phyloP scores from a whole-genome alignment of 495 filamentous ascomycete species.

The Neurospora tetrasperma region DNA sequence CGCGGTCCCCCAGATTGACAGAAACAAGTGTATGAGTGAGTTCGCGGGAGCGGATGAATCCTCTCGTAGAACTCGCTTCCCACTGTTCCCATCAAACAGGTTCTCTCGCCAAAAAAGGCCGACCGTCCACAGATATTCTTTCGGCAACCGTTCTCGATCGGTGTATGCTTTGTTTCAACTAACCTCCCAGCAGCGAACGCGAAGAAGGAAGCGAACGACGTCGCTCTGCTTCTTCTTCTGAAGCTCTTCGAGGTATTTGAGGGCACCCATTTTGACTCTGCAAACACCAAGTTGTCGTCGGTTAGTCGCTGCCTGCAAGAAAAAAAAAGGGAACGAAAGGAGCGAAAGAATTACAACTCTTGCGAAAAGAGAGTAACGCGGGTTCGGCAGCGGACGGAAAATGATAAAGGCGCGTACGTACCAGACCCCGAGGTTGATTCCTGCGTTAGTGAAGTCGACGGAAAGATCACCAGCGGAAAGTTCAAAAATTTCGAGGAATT shows the following conservation, averaged over 20 bases:
- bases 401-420: constrained; percentile 10
- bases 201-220: constrained; percentile 96
- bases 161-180: constrained; percentile 45
- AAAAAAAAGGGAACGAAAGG: background rate
- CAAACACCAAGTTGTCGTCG: background rate
- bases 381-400: background rate
- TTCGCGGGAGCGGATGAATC: background rate
- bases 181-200: constrained; percentile 99
- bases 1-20: background rate
- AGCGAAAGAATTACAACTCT: background rate
- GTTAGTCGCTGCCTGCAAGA: background rate
- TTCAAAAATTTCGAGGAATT: constrained; percentile 18
- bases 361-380: background rate
- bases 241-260: constrained; percentile 99
- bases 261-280: constrained; percentile 69
- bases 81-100: background rate
- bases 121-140: constrained; percentile 20
- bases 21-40: background rate
- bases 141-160: constrained; percentile 6
- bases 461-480: constrained; percentile 16
- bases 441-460: constrained; percentile 22
- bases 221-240: constrained; percentile 99
- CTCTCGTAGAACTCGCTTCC: background rate
- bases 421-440: constrained; percentile 16
- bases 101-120: constrained; percentile 6